Evolutionary conservation across 23 red algal genomes (phyloP), one percentile per base, ranked within the genome.

Genomic region (Gracilaria vermiculophylla): DNA sequence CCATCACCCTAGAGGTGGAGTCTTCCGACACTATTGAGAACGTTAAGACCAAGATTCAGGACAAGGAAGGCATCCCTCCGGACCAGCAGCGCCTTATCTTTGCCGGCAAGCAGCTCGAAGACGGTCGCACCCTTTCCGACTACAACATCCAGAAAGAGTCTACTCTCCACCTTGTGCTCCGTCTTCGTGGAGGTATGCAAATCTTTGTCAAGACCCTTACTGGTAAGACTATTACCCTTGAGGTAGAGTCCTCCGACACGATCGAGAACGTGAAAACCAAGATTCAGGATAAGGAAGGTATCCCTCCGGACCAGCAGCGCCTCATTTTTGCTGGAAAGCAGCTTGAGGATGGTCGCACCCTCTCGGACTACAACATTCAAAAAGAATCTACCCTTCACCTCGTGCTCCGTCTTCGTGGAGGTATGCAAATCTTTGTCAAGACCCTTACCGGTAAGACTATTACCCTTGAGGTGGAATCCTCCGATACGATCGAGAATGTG

Each of bases 401-500:
- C 23, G 94, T 96, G 20, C 78, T 97, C 45, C 83, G 94, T 53
- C 88, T 97, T 15, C 87, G 94, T 33, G 94, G 94, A 32, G 94
- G 94, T 45, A 91, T 92, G 88, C 88, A 92, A 36, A 92, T 98
- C 65, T 93, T 92, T 47, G 92, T 95, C 11, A 92, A 98, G 76
- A 98, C 96, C 0, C 72, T 98, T 64, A 98, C 96, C 24, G 96
- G 96, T 20, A 98, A 98, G 89, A 98, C 96, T 31, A 98, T 98
- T 53, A 98, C 96, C 20, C 87, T 98, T n/a, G 96, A 98, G 69
- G 96, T 98, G 10, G 96, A 98, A 70, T 83, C 96, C 35, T 98
- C 96, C 29, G 96, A 98, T 48, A 98, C 96, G 0, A 98, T 98
- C 52, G 96, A 98, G 44, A 98, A 98, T 58, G 96, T 98, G 43